These are phyloP conservation scores for Juncus inflexus DNA, from an alignment of 176 grass and related monocot genomes.

Conservation along the genomic window DNA sequence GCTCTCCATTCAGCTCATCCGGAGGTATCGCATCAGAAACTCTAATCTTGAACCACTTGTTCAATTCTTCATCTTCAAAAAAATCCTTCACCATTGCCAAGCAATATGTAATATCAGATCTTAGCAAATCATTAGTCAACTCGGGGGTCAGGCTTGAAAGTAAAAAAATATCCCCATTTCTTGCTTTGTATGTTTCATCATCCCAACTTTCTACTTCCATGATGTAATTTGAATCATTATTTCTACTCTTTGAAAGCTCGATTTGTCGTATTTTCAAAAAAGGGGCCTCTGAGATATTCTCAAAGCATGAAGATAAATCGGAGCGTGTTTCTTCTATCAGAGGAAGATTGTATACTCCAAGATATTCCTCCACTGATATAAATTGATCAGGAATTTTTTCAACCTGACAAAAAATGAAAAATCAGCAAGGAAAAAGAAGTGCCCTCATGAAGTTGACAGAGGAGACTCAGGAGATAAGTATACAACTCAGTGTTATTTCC, in stretches of 20 bases:
- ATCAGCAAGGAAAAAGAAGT: background rate
- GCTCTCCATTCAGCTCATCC: constrained; percentile 20
- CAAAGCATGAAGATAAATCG: constrained; percentile 35
- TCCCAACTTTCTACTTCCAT: background rate
- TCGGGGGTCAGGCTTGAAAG: constrained; percentile 23
- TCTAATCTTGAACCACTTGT: constrained; percentile 54
- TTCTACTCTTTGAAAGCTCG: constrained; percentile 9
- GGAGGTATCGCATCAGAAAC: constrained; percentile 20
- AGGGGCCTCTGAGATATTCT: constrained; percentile 25
- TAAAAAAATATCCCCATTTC: constrained; percentile 36
- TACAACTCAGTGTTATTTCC: too few relatives aligned
- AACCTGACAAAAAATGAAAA: constrained; percentile 28
- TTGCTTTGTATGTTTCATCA: constrained; percentile 31
- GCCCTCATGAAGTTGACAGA: background rate
- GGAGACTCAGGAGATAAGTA: too few relatives aligned
- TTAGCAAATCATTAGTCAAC: constrained; percentile 21
- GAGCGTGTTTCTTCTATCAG: constrained; percentile 51
- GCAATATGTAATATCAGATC: constrained; percentile 8
- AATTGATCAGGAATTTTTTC: constrained; percentile 33
- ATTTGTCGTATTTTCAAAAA: constrained; percentile 31
- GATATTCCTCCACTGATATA: constrained; percentile 10
- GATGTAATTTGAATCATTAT: constrained; percentile 2
- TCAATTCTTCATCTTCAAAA: constrained; percentile 22
- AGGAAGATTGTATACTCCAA: constrained; percentile 35
- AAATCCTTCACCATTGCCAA: constrained; percentile 52